Percentiles rank a stretch among this genome's conserved stretches.
Evolutionary conservation across 164 flowering plant species (phyloP).

Genomic region (Dillenia turbinata): DNA sequence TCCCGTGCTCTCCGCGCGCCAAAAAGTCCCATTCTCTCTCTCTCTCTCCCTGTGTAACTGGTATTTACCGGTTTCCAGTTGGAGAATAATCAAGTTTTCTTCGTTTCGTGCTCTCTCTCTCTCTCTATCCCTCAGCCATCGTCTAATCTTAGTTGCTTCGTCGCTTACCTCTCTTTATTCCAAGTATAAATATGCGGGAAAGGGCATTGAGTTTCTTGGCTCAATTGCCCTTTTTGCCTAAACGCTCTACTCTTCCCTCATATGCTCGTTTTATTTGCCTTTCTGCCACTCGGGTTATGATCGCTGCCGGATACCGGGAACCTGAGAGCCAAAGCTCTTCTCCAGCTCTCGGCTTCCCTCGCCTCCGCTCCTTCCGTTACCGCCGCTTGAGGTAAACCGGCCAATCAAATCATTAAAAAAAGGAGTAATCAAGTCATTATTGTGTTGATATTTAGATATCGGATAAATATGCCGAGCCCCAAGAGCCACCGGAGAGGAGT

Average conservation of each 20-base stretch:
- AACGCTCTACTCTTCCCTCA: slow-evolving; percentile 4
- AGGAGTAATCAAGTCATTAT: no score
- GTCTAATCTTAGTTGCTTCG: no score
- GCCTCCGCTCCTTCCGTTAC: slow-evolving; percentile 48
- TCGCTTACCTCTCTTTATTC: not conserved
- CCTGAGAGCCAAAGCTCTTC: slow-evolving; percentile 47
- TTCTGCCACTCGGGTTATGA: slow-evolving; percentile 35
- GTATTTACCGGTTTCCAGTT: no score
- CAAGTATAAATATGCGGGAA: not conserved
- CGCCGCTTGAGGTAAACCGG: slow-evolving; percentile 42
- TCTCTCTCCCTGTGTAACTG: no score
- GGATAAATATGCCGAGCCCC: slow-evolving; percentile 29
- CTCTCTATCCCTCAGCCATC: no score
- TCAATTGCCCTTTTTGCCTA: not conserved
- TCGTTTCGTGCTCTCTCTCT: no score
- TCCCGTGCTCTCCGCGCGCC: no score
- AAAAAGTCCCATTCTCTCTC: no score
- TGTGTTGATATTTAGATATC: no score
- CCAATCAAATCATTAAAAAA: not conserved
- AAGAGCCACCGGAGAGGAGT: slow-evolving; percentile 23
- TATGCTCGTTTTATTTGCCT: slow-evolving; percentile 3
- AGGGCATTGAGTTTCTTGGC: no score
- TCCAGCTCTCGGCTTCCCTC: slow-evolving; percentile 61
- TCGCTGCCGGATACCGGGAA: slow-evolving; percentile 23
- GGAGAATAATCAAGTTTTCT: no score